Conservation (phyloP, 1,284 basidiomycete species). For the Phellinidium pouzarii region DNA sequence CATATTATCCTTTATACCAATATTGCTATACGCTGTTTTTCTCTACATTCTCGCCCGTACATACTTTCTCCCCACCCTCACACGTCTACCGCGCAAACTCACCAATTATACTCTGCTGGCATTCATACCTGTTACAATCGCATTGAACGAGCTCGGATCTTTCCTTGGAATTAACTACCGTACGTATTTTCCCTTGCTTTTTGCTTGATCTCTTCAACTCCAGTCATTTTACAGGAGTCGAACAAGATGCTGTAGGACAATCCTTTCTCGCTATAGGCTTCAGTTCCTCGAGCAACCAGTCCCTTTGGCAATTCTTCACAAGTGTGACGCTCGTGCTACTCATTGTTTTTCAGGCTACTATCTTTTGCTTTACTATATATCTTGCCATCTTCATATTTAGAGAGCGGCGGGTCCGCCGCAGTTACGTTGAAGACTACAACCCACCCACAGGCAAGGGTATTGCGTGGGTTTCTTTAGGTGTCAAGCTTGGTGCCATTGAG, state of each 20-base stretch:
- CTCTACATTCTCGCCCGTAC: conserved; percentile 44
- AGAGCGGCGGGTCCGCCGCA: conserved; percentile 44
- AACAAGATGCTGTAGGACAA: conserved; percentile 1
- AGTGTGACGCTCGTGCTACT: conserved; percentile 53
- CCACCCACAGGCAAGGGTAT: conserved; percentile 50
- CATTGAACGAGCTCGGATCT: conserved; percentile 53
- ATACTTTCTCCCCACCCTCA: conserved; percentile 46
- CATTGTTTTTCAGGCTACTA: conserved; percentile 46
- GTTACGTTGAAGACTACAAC: conserved; percentile 26
- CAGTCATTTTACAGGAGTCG: conserved; percentile 2
- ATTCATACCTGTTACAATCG: conserved; percentile 49
- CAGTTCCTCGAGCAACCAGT: conserved; percentile 29
- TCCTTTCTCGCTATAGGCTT: conserved; percentile 39
- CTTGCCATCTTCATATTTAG: conserved; percentile 46
- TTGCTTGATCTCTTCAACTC: not conserved
- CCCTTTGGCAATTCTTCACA: conserved; percentile 51
- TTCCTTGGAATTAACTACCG: conserved; percentile 55
- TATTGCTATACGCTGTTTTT: conserved; percentile 50
- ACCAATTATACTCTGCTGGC: conserved; percentile 40
- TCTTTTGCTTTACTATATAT: conserved; percentile 51
- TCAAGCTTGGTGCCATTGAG: conserved; percentile 59
- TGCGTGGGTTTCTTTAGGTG: conserved; percentile 52
- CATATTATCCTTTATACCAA: conserved; percentile 47
- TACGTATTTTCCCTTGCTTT: conserved; percentile 29
- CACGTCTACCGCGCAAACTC: conserved; percentile 40